A percentile compares a stretch with the other conserved stretches of the same genome.
Evolutionary conservation across 2,329 filamentous ascomycete genomes (phyloP).

Genomic region (Phaeosphaeria sp.): DNA sequence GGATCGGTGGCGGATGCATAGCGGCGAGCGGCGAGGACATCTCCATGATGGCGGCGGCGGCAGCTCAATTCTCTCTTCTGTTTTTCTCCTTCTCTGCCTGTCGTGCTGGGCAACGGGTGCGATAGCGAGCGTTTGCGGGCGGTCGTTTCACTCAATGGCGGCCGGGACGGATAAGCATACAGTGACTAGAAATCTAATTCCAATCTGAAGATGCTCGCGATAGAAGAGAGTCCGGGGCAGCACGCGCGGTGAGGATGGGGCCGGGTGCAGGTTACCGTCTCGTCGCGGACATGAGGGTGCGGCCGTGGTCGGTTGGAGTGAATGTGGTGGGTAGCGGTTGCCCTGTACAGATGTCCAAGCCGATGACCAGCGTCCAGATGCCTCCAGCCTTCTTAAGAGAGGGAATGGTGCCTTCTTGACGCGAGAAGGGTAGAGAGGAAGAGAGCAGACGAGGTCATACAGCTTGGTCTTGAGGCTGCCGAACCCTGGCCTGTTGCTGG

Average conservation of each 20-base stretch:
- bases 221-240: slow-evolving; percentile 26
- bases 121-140: slow-evolving; percentile 31
- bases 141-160: slow-evolving; percentile 23
- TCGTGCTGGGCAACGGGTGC: slow-evolving; percentile 61
- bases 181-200: slow-evolving; percentile 49
- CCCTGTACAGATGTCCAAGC: slow-evolving; percentile 28
- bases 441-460: slow-evolving; percentile 36
- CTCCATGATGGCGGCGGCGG: slow-evolving; percentile 68
- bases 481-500: slow-evolving; percentile 31
- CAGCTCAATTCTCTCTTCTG: neutral
- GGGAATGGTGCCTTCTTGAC: slow-evolving; percentile 46
- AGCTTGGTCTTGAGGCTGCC: slow-evolving; percentile 47
- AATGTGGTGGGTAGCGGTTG: slow-evolving; percentile 35
- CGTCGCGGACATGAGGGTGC: slow-evolving; percentile 32
- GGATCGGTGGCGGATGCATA: slow-evolving; percentile 76
- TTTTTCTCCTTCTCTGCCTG: slow-evolving; percentile 42
- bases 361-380: slow-evolving; percentile 35
- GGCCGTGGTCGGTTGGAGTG: slow-evolving; percentile 28
- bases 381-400: slow-evolving; percentile 28
- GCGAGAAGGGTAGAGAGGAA: slow-evolving; percentile 48
- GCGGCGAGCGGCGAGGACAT: slow-evolving; percentile 92
- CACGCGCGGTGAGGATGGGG: slow-evolving; percentile 18
- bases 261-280: slow-evolving; percentile 25
- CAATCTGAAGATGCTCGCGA: slow-evolving; percentile 48
- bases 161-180: slow-evolving; percentile 41